These are phyloP conservation scores for Aechmea fasciata DNA, from an alignment of 176 grass and related monocot species.

Conservation along the genomic window DNA sequence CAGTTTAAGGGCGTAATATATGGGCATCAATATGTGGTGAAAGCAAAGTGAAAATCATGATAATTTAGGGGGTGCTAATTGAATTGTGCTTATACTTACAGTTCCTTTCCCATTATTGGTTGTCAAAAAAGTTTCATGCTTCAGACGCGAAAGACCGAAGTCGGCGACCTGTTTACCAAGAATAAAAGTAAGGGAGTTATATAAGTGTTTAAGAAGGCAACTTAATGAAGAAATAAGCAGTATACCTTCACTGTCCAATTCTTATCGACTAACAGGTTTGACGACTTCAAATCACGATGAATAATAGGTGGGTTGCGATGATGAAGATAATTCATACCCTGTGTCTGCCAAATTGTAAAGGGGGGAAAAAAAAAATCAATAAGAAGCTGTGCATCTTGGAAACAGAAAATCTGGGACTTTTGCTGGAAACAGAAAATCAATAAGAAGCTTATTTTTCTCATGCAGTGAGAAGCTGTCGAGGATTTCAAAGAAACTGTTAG, in stretches of 20 bases:
- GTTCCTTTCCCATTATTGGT: conserved; percentile 96
- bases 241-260: conserved; percentile 97
- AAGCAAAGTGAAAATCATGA: background rate
- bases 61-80: background rate
- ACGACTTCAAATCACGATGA: conserved; percentile 97
- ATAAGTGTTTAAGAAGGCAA: conserved; percentile 1
- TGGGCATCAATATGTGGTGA: no score
- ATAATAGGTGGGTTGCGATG: conserved; percentile 81
- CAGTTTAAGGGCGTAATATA: no score
- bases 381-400: background rate
- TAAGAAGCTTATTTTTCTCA: no score
- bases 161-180: conserved; percentile 64
- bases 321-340: conserved; percentile 99
- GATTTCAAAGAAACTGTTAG: no score
- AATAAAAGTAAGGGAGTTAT: conserved; percentile 13
- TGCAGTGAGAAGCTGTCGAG: no score
- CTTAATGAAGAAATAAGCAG: conserved; percentile 17
- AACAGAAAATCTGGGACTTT: background rate
- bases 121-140: conserved; percentile 82
- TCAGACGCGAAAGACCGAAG: conserved; percentile 98
- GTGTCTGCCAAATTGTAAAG: conserved; percentile 44
- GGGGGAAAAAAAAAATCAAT: background rate
- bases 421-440: no score
- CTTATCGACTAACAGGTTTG: conserved; percentile 96
- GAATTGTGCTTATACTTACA: conserved; percentile 38